phyloP scores from a whole-genome alignment of 768 basidiomycete species.

The Mycena venus region DNA sequence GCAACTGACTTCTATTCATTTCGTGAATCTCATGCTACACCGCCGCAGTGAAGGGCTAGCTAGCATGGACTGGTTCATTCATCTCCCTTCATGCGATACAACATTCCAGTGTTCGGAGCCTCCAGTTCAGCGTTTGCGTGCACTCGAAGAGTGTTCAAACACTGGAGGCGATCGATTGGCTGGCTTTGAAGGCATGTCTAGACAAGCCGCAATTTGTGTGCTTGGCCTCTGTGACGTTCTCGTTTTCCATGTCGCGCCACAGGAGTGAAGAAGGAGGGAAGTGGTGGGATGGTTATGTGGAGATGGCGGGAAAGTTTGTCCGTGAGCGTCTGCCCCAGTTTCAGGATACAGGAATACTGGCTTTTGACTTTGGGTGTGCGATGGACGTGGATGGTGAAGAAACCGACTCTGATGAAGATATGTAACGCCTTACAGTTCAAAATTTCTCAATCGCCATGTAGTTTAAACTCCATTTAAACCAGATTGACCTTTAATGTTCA shows the following conservation, averaged over 20 bases:
- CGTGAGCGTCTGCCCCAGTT: conserved; percentile 14
- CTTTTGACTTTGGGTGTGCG: background rate
- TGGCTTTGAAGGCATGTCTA: conserved; percentile 2
- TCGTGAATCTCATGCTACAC: conserved; percentile 6
- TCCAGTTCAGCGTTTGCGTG: conserved; percentile 6
- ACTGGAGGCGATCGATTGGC: conserved; percentile 15
- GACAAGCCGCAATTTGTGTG: conserved; percentile 20
- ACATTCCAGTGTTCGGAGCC: background rate
- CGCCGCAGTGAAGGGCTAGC: background rate
- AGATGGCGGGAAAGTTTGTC: conserved; percentile 14
- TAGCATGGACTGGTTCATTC: conserved; percentile 16
- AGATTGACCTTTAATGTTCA: background rate
- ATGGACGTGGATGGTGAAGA: background rate
- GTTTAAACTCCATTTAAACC: background rate
- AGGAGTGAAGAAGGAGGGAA: background rate
- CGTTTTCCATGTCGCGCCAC: conserved; percentile 12
- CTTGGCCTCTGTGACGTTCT: conserved; percentile 4
- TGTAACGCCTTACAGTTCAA: background rate
- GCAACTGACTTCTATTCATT: conserved; percentile 16
- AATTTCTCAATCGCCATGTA: background rate
- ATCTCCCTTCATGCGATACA: conserved; percentile 6
- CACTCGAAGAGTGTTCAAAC: background rate
- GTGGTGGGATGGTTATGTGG: conserved; percentile 9
- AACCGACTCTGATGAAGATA: background rate
- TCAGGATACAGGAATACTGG: conserved; percentile 11